Evolutionary conservation across 768 basidiomycete genomes (phyloP).

Genomic region (Coprinopsis strossmayeri): DNA sequence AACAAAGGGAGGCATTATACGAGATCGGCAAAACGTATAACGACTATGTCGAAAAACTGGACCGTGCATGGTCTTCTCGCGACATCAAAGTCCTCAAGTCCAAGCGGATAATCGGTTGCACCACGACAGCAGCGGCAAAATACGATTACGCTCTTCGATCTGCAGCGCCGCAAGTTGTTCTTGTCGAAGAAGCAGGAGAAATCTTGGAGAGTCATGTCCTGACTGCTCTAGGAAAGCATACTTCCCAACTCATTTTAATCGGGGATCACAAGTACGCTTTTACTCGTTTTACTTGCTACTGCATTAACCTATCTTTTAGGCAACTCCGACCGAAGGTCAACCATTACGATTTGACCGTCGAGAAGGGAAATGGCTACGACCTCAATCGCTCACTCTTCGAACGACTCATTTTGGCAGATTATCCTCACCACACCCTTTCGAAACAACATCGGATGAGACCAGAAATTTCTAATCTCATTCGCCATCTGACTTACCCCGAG

Average conservation of each 20-base stretch:
- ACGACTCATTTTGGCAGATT: slow-evolving; percentile 53
- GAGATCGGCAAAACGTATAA: slow-evolving; percentile 33
- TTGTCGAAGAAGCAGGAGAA: slow-evolving; percentile 72
- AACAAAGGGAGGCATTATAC: slow-evolving; percentile 28
- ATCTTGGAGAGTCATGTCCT: slow-evolving; percentile 64
- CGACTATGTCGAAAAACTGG: slow-evolving; percentile 26
- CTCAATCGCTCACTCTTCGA: slow-evolving; percentile 67
- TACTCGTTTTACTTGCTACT: background rate
- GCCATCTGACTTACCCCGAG: slow-evolving; percentile 58
- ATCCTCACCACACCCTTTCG: slow-evolving; percentile 50
- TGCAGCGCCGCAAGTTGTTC: slow-evolving; percentile 42
- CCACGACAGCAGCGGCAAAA: slow-evolving; percentile 65
- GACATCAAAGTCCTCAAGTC: slow-evolving; percentile 26
- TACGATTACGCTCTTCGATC: slow-evolving; percentile 40
- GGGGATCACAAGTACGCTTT: slow-evolving; percentile 63
- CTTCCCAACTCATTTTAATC: slow-evolving; percentile 55
- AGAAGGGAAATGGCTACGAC: slow-evolving; percentile 62
- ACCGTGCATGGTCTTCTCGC: slow-evolving; percentile 28
- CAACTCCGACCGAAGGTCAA: slow-evolving; percentile 72
- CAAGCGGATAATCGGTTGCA: slow-evolving; percentile 60
- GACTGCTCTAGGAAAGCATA: slow-evolving; percentile 42
- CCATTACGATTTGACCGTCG: slow-evolving; percentile 56
- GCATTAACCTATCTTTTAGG: slow-evolving; percentile 24
- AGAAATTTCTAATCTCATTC: slow-evolving; percentile 58
- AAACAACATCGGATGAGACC: slow-evolving; percentile 72